Base-by-base conservation (phyloP, 2,329 filamentous ascomycete genomes). In the Ophiostoma sp. region DNA sequence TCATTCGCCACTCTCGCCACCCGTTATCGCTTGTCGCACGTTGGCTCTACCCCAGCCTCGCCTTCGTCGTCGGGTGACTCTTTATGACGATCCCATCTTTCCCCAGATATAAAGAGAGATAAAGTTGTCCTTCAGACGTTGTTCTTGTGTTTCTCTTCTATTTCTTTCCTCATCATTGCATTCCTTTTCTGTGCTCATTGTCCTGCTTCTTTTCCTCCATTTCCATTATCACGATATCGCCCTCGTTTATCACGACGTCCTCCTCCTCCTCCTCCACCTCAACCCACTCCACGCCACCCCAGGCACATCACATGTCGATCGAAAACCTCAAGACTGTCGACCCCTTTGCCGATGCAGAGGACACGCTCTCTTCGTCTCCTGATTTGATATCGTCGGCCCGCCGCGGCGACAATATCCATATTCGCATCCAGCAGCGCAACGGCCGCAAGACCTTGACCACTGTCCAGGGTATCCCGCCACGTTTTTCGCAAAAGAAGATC, bases 341-440 rank as follows among this genome's bases (percentile, higher is more conserved):
- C 92, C 95, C 95, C 92, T 98, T 98, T 94, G 95, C 95, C 91
- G 95, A 98, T 93, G 95, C 94, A 90, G 95, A 98, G 93, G 95
- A 97, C 91, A 94, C 45, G 7, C 25, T 52, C 50, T 55, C 22
- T 11, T 15, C 6, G 39, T 48, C 63, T 11, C 63, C 22, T 85
- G 94, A 92, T 84, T 94, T 94, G 7, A 61, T 17, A 88, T 93
- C 97, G 87, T 25, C 11, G 9, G 2, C 8, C 22, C n/a, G 33
- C 31, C 90, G 95, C 95, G 93, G 97, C 86, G 96, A 97, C 86
- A 97, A 97, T 85, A 97, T 98, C 85, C 95, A 98, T 87, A 98
- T 98, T 86, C 94, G 95, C 86, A 98, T 98, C 84, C 95, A 98
- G 85, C 95, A 98, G 88, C 96, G 96, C 88, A 99, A 98, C 98